These are phyloP conservation scores for Mycena leptocephala DNA, from an alignment of 768 basidiomycete species.

Conservation along the genomic window DNA sequence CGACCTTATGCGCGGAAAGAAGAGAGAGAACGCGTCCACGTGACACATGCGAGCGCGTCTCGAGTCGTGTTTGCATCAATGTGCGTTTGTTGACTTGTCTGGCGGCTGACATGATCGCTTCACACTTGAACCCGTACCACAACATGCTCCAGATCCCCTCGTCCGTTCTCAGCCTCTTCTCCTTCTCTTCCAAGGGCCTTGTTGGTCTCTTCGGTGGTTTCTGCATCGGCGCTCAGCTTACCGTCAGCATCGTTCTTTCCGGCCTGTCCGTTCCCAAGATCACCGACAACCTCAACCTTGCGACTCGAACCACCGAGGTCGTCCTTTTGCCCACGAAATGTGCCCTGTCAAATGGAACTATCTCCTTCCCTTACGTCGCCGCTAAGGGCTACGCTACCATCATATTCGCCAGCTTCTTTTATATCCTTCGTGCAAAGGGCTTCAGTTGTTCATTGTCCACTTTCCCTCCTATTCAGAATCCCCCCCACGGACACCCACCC, in stretches of 20 bases:
- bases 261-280: not conserved
- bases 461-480: too few relatives aligned
- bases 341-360: not conserved
- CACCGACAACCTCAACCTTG: not conserved
- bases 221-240: conserved; percentile 4
- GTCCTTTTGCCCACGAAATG: not conserved
- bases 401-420: not conserved
- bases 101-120: conserved; percentile 1
- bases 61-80: not conserved
- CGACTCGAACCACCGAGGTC: not conserved
- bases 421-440: conserved; percentile 7
- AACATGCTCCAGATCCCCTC: conserved; percentile 29
- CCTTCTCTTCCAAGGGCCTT: conserved; percentile 5
- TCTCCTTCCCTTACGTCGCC: conserved; percentile 11
- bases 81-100: not conserved
- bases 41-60: not conserved
- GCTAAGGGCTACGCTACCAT: not conserved
- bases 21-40: not conserved
- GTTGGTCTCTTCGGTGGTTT: conserved; percentile 4
- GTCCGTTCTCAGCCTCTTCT: not conserved
- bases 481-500: too few relatives aligned
- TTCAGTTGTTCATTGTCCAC: too few relatives aligned
- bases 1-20: too few relatives aligned
- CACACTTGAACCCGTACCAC: conserved; percentile 16
- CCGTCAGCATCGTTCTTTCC: not conserved